Evolutionary conservation across 2,329 filamentous ascomycete genomes (phyloP).

Genomic region (Samsoniella hepiali): DNA sequence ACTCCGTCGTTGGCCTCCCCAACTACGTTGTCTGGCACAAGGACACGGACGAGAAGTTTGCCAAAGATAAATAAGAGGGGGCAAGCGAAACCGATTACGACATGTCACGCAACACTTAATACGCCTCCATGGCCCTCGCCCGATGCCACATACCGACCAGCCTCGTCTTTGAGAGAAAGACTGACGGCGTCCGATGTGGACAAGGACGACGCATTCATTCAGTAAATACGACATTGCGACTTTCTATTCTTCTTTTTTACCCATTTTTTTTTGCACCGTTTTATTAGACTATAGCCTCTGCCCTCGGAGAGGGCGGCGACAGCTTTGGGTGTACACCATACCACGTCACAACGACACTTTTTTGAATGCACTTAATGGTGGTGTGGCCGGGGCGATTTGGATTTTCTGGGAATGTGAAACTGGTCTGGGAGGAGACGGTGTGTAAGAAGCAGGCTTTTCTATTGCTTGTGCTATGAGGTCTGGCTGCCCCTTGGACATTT

Average conservation of each 20-base stretch:
- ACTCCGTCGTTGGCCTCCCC: constrained; percentile 84
- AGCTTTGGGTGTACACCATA: constrained; percentile 1
- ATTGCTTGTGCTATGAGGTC: constrained; percentile 16
- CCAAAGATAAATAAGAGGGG: constrained; percentile 55
- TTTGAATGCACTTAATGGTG: constrained; percentile 18
- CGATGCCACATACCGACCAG: background rate
- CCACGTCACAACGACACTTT: constrained; percentile 22
- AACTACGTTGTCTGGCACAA: constrained; percentile 99
- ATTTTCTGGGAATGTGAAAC: background rate
- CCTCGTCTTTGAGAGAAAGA: constrained; percentile 9
- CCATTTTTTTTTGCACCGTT: background rate
- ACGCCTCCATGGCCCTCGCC: background rate
- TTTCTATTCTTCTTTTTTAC: background rate
- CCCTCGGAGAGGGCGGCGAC: background rate
- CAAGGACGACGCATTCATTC: constrained; percentile 7
- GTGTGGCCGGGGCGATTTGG: constrained; percentile 19
- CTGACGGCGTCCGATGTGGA: background rate
- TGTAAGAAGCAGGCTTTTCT: background rate
- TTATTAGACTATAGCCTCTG: constrained; percentile 14
- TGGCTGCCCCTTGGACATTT: constrained; percentile 16
- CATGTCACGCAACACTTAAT: constrained; percentile 3
- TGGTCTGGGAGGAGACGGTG: background rate
- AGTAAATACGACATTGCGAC: constrained; percentile 14
- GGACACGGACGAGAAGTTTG: constrained; percentile 90
- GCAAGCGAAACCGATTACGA: background rate